phyloP scores from a whole-genome alignment of 164 flowering plant species.

The Stephania cephalantha region DNA sequence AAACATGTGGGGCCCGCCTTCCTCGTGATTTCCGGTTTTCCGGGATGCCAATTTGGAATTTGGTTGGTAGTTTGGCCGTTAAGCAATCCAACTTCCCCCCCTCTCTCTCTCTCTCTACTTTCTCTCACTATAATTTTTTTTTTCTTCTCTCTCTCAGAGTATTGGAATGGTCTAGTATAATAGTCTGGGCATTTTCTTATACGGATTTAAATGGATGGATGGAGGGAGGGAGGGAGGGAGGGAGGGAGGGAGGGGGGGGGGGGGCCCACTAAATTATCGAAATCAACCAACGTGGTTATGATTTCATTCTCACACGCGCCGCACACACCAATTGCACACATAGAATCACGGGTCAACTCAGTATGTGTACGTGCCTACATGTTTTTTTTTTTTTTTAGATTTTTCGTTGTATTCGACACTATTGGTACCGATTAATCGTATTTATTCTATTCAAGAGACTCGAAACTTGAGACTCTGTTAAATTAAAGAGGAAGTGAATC shows the following conservation, averaged over 20 bases:
- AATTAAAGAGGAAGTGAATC: too few species aligned
- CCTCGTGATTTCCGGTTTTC: constrained; percentile 41
- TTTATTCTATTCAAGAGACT: too few species aligned
- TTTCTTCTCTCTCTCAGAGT: too few species aligned
- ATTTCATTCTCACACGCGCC: background rate
- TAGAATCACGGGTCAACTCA: background rate
- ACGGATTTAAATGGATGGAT: too few species aligned
- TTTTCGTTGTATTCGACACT: too few species aligned
- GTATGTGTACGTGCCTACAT: background rate
- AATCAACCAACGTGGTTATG: background rate
- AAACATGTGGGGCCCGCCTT: constrained; percentile 30
- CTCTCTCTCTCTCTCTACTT: background rate
- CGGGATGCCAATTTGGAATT: constrained; percentile 18
- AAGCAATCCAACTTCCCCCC: constrained; percentile 1
- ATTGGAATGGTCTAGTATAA: too few species aligned
- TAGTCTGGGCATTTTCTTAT: background rate
- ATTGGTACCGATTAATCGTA: too few species aligned
- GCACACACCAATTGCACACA: background rate
- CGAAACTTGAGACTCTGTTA: too few species aligned
- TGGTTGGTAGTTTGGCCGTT: constrained; percentile 17
- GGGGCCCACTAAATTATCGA: background rate
- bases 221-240: too few species aligned
- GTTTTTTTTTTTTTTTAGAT: too few species aligned
- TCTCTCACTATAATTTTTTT: too few species aligned
- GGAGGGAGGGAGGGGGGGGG: background rate